Base-by-base conservation (phyloP, 257 asterid species). In the Gentiana macrophylla region DNA sequence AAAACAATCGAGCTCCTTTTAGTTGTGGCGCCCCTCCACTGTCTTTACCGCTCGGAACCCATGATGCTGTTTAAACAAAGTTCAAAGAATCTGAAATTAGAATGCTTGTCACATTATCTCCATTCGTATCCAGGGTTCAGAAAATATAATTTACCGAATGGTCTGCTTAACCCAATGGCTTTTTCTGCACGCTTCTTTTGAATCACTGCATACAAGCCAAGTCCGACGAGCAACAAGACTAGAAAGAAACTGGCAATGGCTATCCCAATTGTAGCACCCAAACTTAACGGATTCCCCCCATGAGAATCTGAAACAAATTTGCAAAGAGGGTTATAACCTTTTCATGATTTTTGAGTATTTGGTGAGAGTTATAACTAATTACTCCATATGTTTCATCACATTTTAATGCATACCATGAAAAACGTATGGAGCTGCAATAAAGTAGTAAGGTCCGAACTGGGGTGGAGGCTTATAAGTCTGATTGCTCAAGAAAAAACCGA, bases 1-100 rank as follows among this genome's bases (percentile, higher is more conserved):
- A 85, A 76, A 92, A 92, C 94, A 94, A 85, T 70, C 95, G 77
- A 0, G 97, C 90, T 37, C 98, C 98, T 80, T 88, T 87, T 51
- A 92, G 81, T 67, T 92, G 97, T 7, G 98, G 98, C 24, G 94
- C 97, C 9, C 95, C 86, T 63, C 95, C 95, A 49, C 97, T 91
- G 73, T 90, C 95, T 15, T 76, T 74, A 4, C 89, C 83, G 45
- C 89, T 83, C 3, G 97, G 84, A 56, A 78, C 90, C 98, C 98
- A 92, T 6, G 94, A 85, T 52, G 84, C 99, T 92, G 65, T 34
- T 44, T 35, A 35, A 37, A 24, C 12, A 68, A 68, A n/a, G 35
- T 60, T 50, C 35, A 69, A 59, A 35, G 59, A 66, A 62, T 50
- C 35, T 50, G 56, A 50, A 56, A 3, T 10, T 34, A 10, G 35